Evolutionary conservation across 176 grass and related monocot genomes (phyloP).

Genomic region (Dactylis glomerata): DNA sequence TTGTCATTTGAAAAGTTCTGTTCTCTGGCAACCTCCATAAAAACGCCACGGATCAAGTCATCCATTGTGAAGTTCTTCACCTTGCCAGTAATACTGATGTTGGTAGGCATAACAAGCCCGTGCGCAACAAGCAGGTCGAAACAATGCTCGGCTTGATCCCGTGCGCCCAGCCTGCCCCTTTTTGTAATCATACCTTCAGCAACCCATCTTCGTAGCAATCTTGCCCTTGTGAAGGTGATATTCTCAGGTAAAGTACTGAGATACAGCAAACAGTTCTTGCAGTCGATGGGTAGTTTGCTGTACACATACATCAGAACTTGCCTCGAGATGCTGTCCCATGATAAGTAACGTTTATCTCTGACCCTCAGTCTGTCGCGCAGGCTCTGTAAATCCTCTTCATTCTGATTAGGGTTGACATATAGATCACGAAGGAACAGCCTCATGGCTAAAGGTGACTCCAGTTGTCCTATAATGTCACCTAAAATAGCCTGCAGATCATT

Average conservation of each 20-base stretch:
- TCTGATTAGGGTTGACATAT: background rate
- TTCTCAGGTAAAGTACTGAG: background rate
- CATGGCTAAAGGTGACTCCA: background rate
- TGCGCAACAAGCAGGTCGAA: background rate
- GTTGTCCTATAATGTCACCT: background rate
- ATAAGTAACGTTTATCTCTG: no score
- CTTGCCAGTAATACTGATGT: background rate
- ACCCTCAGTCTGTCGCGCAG: background rate
- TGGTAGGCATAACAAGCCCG: accelerated
- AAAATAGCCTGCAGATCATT: background rate
- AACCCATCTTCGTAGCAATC: background rate
- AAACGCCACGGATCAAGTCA: background rate
- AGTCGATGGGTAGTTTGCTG: background rate
- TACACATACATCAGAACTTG: no score
- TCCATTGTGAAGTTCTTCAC: background rate
- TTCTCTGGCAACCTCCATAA: background rate
- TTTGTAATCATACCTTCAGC: background rate
- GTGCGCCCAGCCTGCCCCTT: background rate
- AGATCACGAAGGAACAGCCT: background rate
- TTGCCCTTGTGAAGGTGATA: background rate
- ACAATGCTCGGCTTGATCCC: background rate
- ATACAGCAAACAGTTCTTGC: slow-evolving; percentile 3
- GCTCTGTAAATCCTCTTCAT: background rate
- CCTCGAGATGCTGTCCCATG: no score
- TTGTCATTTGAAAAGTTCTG: background rate